phyloP scores from a whole-genome alignment of 495 filamentous ascomycete species.

The Aspergillus baeticus region DNA sequence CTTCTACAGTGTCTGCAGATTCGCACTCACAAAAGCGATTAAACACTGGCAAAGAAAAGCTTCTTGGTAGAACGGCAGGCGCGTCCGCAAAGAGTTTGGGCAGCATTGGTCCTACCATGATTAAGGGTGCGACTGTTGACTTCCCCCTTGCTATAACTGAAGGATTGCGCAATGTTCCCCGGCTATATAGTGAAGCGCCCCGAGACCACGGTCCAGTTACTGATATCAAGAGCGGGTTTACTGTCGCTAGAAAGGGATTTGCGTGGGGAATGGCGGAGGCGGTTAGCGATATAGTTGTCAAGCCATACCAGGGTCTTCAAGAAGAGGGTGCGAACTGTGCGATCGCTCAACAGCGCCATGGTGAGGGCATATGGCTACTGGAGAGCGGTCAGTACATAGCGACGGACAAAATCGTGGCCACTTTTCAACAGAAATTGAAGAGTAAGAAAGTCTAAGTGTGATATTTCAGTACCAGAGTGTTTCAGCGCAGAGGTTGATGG shows the following conservation, averaged over 20 bases:
- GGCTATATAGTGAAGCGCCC: slow-evolving; percentile 66
- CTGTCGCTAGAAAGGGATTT: slow-evolving; percentile 54
- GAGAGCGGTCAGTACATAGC: slow-evolving; percentile 23
- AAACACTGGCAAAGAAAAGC: background rate
- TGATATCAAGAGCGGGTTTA: slow-evolving; percentile 34
- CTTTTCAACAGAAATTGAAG: too few species aligned
- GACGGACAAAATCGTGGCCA: slow-evolving; percentile 50
- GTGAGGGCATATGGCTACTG: slow-evolving; percentile 8
- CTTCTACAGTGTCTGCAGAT: background rate
- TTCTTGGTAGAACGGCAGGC: background rate
- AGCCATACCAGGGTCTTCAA: slow-evolving; percentile 62
- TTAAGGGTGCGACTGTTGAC: slow-evolving; percentile 53
- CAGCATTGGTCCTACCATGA: slow-evolving; percentile 26
- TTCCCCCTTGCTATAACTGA: slow-evolving; percentile 70
- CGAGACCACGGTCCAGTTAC: slow-evolving; percentile 27
- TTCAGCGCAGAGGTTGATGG: too few species aligned
- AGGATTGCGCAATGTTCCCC: slow-evolving; percentile 80
- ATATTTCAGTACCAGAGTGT: too few species aligned
- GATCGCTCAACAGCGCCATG: slow-evolving; percentile 15
- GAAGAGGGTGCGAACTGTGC: slow-evolving; percentile 59
- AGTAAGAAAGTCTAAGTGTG: too few species aligned
- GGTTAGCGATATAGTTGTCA: slow-evolving; percentile 63
- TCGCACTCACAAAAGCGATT: background rate
- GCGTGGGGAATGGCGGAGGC: slow-evolving; percentile 71
- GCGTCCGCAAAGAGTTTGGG: slow-evolving; percentile 35